Evolutionary conservation across 2,329 filamentous ascomycete species (phyloP).

Genomic region (Lachnellula occidentalis): DNA sequence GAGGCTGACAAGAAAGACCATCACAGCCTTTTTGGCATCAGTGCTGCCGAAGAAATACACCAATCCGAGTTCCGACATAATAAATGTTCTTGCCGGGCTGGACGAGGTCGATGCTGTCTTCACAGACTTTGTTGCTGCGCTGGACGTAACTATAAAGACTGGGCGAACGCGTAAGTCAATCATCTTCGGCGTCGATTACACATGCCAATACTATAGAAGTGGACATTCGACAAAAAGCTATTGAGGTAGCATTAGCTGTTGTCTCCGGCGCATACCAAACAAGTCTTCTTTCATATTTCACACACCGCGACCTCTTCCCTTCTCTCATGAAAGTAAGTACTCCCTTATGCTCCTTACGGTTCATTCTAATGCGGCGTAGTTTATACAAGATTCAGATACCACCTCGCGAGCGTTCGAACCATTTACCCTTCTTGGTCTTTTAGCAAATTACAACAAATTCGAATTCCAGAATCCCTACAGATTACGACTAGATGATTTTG

Average conservation of each 20-base stretch:
- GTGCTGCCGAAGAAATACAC: slow-evolving; percentile 86
- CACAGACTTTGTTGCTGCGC: slow-evolving; percentile 75
- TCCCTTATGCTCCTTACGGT: background rate
- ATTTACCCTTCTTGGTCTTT: slow-evolving; percentile 75
- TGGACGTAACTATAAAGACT: slow-evolving; percentile 79
- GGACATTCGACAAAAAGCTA: slow-evolving; percentile 70
- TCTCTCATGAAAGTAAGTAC: slow-evolving; percentile 79
- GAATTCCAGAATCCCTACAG: slow-evolving; percentile 97
- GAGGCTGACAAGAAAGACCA: slow-evolving; percentile 60
- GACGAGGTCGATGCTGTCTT: slow-evolving; percentile 84
- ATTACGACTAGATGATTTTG: slow-evolving; percentile 86
- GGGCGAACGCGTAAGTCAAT: slow-evolving; percentile 59
- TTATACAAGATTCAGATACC: slow-evolving; percentile 72
- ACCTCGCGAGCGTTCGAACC: slow-evolving; percentile 62
- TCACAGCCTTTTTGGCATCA: slow-evolving; percentile 79
- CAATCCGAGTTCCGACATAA: slow-evolving; percentile 92
- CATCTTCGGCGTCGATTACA: background rate
- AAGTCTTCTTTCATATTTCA: slow-evolving; percentile 88
- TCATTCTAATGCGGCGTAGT: slow-evolving; percentile 41
- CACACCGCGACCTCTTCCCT: slow-evolving; percentile 89
- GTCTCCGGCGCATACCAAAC: slow-evolving; percentile 95
- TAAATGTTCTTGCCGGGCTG: slow-evolving; percentile 81
- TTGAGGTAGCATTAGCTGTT: slow-evolving; percentile 75
- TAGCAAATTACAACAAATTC: slow-evolving; percentile 99
- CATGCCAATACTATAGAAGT: slow-evolving; percentile 44